Evolutionary conservation across 345 rosid genomes (phyloP), one percentile per base, ranked within the genome.

Genomic region (Theobroma cacao): DNA sequence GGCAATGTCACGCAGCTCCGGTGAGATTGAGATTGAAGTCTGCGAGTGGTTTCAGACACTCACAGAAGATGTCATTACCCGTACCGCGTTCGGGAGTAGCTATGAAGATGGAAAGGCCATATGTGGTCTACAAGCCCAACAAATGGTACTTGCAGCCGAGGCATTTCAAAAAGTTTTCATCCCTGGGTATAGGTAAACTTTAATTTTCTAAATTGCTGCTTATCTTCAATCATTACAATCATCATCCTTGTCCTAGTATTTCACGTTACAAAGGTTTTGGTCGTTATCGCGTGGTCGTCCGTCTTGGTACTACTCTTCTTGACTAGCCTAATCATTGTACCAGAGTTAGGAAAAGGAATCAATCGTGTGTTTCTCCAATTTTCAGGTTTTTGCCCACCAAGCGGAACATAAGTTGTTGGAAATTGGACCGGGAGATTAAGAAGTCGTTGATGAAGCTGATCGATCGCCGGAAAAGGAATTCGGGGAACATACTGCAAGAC

Each of bases 41-140:
- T 89, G 88, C 3, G 92, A 84, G 15, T 86, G 91, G 86, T 93
- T 89, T 80, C 93, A 88, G 45, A 83, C 78, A 12, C 85, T 95
- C 0, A 91, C 98, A 1, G 96, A 90, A 80, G 97, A 93, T 69
- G 90, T 93, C 38, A 91, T 95, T 18, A 87, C 95, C 13, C 86
- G 91, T 36, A 87, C 96, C 6, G 95, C 94, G 17, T 93, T 95
- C 75, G 97, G 98, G 3, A 90, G 87, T 26, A 93, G 92, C 86
- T 95, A 90, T 5, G 90, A 83, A 78, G 93, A 91, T 53, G 99
- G 98, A 1, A 89, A 88, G 38, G 93, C 91, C 48, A 87, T 92
- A 71, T 95, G 91, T 77, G 61, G 91, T 45, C 84, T 90, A 18
- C 97, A 92, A 87, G 84, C 92, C 20, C 88, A 85, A 34, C 98